Evolutionary conservation across 345 rosid species (phyloP).

Genomic region (Lepidium sativum): DNA sequence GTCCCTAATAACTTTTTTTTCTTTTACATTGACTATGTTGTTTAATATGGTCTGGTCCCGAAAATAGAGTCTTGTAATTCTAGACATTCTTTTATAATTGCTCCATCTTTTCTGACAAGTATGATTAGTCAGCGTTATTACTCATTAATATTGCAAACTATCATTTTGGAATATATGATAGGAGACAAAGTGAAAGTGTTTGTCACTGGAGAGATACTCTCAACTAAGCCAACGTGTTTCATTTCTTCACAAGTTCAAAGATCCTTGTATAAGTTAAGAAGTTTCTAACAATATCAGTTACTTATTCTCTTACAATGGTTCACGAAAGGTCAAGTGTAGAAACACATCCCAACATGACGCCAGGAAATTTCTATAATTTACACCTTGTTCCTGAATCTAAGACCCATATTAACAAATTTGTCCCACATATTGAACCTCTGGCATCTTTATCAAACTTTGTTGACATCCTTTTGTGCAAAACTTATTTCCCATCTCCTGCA

Average conservation of each 20-base stretch:
- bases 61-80: slow-evolving; percentile 4
- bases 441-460: background rate
- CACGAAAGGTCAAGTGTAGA: background rate
- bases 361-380: background rate
- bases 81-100: background rate
- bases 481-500: background rate
- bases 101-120: background rate
- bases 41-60: slow-evolving; percentile 2
- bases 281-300: background rate
- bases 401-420: background rate
- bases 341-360: background rate
- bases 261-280: background rate
- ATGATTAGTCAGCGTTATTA: too few relatives aligned
- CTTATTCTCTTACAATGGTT: background rate
- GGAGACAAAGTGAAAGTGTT: background rate
- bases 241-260: background rate
- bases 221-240: background rate
- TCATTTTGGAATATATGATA: background rate
- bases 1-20: background rate
- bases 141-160: background rate
- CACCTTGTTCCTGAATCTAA: slow-evolving; percentile 1
- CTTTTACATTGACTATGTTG: slow-evolving; percentile 5
- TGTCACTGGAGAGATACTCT: background rate
- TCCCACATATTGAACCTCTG: background rate
- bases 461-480: background rate